phyloP scores from a whole-genome alignment of 2,329 filamentous ascomycete species.

The Pyrenophora teres region DNA sequence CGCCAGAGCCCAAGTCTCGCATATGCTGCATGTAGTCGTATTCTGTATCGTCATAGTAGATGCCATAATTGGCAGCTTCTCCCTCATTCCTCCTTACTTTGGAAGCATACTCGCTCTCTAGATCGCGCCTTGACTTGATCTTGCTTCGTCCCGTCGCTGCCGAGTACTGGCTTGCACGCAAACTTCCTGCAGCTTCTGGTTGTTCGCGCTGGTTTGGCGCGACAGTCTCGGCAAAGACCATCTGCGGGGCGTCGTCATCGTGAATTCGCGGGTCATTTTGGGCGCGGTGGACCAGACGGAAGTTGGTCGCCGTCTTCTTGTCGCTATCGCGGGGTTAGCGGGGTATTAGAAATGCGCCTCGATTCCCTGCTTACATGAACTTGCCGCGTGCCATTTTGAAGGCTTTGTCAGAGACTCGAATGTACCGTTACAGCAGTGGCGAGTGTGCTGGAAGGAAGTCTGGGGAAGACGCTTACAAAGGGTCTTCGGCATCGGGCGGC shows the following conservation, averaged over 20 bases:
- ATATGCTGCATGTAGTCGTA: constrained; percentile 99
- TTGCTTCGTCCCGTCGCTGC: constrained; percentile 50
- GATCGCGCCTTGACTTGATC: constrained; percentile 73
- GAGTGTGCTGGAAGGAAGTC: constrained; percentile 20
- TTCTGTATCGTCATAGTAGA: constrained; percentile 92
- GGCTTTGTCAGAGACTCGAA: neutral
- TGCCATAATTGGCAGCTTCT: constrained; percentile 89
- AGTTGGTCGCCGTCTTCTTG: constrained; percentile 92
- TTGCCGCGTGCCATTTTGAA: constrained; percentile 72
- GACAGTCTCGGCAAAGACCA: constrained; percentile 78
- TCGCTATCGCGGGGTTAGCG: constrained; percentile 59
- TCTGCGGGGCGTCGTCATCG: constrained; percentile 83
- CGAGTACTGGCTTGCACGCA: constrained; percentile 52
- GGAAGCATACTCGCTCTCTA: constrained; percentile 74
- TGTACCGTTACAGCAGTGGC: neutral
- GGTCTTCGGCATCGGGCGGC: constrained; percentile 14
- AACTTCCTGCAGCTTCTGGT: constrained; percentile 52
- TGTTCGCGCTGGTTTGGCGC: constrained; percentile 46
- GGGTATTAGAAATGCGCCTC: constrained; percentile 18
- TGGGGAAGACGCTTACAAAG: constrained; percentile 42
- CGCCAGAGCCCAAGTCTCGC: constrained; percentile 72
- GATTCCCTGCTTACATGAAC: constrained; percentile 66
- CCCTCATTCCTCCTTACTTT: constrained; percentile 86
- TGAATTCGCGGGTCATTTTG: constrained; percentile 98
- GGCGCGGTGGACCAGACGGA: constrained; percentile 90